Base-by-base conservation (phyloP, 257 asterid species). In the Primulina tabacum region DNA sequence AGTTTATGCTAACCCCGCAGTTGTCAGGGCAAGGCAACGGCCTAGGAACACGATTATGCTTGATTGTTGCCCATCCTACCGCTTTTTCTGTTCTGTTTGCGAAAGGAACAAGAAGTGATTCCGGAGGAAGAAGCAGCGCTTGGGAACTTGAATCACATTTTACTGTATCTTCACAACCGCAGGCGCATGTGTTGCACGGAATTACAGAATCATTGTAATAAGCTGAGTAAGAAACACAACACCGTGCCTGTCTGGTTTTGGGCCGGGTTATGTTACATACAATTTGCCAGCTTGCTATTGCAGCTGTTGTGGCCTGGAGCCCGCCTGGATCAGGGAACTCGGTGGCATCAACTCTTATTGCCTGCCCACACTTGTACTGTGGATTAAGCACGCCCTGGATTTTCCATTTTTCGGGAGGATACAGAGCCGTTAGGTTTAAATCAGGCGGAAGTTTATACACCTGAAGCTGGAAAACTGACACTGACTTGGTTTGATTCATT, bases 151-250 rank as follows among this genome's bases (percentile, higher is more conserved):
- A 65, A 1, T 74, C 71, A 66, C 96, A 89, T 0, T 47, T 70
- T 4, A 60, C 2, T 1, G 60, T 0, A 7, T 56, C 21, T 0
- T 52, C 79, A 30, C 94, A 89, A 8, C 90, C 94, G 20, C 96
- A 89, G 94, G 26, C 90, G 12, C 96, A 89, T 0, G 96, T 73
- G 37, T 38, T 69, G 78, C 95, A 89, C 0, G 95, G 95, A 4
- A 87, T 38, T 17, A 77, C 88, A 0, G 89, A 79, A 2, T 79
- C 86, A 8, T 82, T 76, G 70, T 82, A 87, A 71, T 76, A 89
- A 11, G 96, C 88, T 0, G 95, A 87, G 70, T 74, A 87, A 1
- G 96, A 89, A 16, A 84, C 92, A 26, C 92, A 87, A 68, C 94
- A 89, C 1, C 80, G 73, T 2, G 84, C 40, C 71, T 73, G 66